Evolutionary conservation across 108 stramenopile genomes (phyloP), one percentile per base, ranked within the genome.

Genomic region (Nitzschia sp.): DNA sequence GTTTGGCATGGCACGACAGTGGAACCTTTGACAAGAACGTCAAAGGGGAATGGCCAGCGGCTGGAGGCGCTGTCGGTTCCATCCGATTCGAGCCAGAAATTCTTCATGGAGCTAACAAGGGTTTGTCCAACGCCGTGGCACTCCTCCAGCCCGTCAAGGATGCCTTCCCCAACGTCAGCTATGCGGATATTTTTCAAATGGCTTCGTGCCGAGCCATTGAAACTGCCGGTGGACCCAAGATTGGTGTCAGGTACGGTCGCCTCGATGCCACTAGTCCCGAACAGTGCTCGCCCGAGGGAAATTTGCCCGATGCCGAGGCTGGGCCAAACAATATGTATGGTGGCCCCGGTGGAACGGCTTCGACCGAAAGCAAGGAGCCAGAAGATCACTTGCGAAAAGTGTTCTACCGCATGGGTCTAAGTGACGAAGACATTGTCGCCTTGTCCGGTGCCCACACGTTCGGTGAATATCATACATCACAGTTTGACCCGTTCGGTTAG

Each of bases 1-100:
- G 98, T 38, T 87, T 99, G 47, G 97, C 97, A 1, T 99, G 98
- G 98, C 98, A 99, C 67, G 89, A 93, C 54, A 88, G 97, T 46
- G 97, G 96, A 38, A 94, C 94, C 66, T 94, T 72, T 67, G 85
- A 87, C 68, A 68, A 74, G 42, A 75, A 82, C 59, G 66, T 81
- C 72, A 71, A 66, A 46, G 85, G 68, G 21, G 83, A 72, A 26
- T 87, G 82, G 82, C 89, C 89, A 27, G 42, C 66, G 46, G 77
- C 85, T 32, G 82, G 98, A 58, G 70, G 97, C 60, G 75, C 90
- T 75, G 69, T 38, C 47, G 92, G 76, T 18, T 83, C 87, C 45
- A 99, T 99, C 79, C 93, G 98, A 32, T 98, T 96, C 72, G 82
- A 70, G 28, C 95, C 96, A 18, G 98, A 99, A 75, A 80, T 82